Conservation (phyloP, 2,329 filamentous ascomycete species). For the Colletotrichum sp. region DNA sequence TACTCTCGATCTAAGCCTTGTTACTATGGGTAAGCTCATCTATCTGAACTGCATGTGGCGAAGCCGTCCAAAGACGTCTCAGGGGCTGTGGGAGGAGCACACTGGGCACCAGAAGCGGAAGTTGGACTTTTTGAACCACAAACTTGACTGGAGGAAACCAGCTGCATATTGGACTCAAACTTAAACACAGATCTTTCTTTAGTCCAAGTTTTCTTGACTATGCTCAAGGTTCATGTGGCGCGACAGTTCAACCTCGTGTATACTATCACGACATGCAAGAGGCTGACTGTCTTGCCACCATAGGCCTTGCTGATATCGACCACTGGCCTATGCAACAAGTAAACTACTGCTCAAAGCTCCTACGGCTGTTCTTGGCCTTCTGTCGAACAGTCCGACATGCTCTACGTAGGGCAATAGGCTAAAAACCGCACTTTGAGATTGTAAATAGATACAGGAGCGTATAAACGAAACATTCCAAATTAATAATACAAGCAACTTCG, state of each 20-base stretch:
- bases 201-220: rapidly evolving
- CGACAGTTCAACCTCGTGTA: background rate
- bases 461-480: background rate
- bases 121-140: background rate
- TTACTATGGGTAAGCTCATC: background rate
- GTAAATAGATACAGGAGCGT: background rate
- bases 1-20: background rate
- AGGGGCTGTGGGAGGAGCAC: background rate
- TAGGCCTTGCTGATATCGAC: background rate
- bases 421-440: background rate
- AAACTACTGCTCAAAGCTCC: rapidly evolving
- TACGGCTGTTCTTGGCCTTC: rapidly evolving
- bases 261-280: background rate
- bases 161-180: background rate
- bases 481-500: background rate
- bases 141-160: background rate
- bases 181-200: rapidly evolving
- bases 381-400: background rate
- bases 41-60: background rate
- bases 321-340: rapidly evolving
- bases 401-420: background rate
- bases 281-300: background rate
- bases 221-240: background rate
- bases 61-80: background rate
- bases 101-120: background rate